phyloP scores from a whole-genome alignment of 371 early-diverging fungal species.

The Parasitella parasitica region DNA sequence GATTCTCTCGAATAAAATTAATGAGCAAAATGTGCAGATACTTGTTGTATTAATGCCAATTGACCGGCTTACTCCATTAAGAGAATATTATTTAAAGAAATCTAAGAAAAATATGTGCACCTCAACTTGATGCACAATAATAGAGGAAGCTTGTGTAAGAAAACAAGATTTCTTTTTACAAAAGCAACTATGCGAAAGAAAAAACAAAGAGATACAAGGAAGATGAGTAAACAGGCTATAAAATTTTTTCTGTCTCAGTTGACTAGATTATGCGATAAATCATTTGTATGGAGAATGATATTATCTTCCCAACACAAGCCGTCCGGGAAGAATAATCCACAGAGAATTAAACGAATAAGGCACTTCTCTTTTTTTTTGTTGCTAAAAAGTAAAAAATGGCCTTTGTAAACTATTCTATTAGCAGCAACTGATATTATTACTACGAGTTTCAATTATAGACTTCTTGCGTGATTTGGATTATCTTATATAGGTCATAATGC shows the following conservation, averaged over 20 bases:
- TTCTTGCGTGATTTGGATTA: no score
- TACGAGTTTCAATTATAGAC: no score
- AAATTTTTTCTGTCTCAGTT: background rate
- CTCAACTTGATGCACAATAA: conserved; percentile 1
- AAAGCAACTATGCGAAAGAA: background rate
- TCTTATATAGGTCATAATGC: no score
- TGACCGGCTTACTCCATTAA: no score
- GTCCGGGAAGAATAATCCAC: background rate
- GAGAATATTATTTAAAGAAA: background rate
- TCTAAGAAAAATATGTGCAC: conserved; percentile 2
- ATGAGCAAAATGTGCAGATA: background rate
- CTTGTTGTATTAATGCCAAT: no score
- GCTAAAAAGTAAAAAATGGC: no score
- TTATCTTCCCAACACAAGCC: background rate
- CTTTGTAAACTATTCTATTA: no score
- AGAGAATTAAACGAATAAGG: no score
- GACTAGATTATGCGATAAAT: background rate
- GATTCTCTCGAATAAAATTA: background rate
- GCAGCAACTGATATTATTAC: no score
- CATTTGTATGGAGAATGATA: background rate
- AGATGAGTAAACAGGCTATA: background rate
- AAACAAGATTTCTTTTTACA: background rate
- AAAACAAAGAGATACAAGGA: background rate
- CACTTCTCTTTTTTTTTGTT: no score
- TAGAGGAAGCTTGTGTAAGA: background rate